Conservation (phyloP, 2,329 filamentous ascomycete species). For the Aureobasidium sp. region DNA sequence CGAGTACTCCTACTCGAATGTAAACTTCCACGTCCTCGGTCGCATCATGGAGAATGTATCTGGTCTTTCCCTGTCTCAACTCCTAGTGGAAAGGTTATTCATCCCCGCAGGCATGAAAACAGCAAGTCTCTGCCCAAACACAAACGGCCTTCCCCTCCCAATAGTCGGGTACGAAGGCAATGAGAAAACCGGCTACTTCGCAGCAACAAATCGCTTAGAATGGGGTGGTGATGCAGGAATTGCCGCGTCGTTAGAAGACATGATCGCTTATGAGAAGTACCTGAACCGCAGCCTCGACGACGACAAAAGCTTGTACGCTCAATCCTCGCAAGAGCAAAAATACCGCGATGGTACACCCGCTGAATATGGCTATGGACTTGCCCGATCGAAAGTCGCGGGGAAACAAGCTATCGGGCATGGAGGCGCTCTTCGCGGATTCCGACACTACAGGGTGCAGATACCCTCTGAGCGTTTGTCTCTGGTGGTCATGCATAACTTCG, state of each 20-base stretch:
- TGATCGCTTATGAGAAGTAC: slow-evolving; percentile 41
- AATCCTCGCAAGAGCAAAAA: slow-evolving; percentile 24
- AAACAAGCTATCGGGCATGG: slow-evolving; percentile 33
- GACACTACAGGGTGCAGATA: slow-evolving; percentile 32
- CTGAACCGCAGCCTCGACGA: slow-evolving; percentile 31
- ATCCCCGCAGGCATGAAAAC: slow-evolving; percentile 38
- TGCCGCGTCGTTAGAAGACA: slow-evolving; percentile 39
- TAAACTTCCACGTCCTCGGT: slow-evolving; percentile 38
- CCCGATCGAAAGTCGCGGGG: slow-evolving; percentile 24
- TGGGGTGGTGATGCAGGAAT: slow-evolving; percentile 43
- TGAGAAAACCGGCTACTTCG: slow-evolving; percentile 32
- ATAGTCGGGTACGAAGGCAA: slow-evolving; percentile 40
- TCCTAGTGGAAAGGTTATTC: slow-evolving; percentile 36
- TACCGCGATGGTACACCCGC: slow-evolving; percentile 33
- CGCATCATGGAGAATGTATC: slow-evolving; percentile 35
- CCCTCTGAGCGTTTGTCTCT: slow-evolving; percentile 33
- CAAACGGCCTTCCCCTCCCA: slow-evolving; percentile 32
- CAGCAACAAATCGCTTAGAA: slow-evolving; percentile 37
- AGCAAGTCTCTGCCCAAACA: slow-evolving; percentile 35
- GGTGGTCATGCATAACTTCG: slow-evolving; percentile 37
- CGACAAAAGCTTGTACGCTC: slow-evolving; percentile 31
- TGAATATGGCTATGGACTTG: slow-evolving; percentile 35
- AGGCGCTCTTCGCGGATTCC: slow-evolving; percentile 38
- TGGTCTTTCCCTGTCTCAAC: slow-evolving; percentile 29
- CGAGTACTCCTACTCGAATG: slow-evolving; percentile 40